Percentiles rank a stretch among this genome's conserved stretches.
phyloP scores from a whole-genome alignment of 1,139 yeast species.

The Geotrichum phurueaensis region DNA sequence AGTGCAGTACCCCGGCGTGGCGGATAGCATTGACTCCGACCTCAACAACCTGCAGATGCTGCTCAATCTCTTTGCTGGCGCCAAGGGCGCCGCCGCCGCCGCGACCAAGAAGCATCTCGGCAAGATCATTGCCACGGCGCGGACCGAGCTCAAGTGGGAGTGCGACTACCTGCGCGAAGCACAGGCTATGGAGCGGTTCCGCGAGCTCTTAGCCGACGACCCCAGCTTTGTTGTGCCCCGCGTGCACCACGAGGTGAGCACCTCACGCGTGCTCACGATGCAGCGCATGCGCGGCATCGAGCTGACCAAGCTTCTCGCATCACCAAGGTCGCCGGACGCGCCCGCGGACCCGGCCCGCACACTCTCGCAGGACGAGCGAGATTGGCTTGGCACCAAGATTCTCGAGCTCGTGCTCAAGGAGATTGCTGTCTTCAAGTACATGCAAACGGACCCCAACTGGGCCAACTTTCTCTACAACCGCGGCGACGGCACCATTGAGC shows the following conservation, averaged over 20 bases:
- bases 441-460: slow-evolving; percentile 99
- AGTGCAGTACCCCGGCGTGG: slow-evolving; percentile 98
- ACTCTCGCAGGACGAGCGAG: slow-evolving; percentile 52
- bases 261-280: slow-evolving; percentile 85
- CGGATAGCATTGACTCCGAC: slow-evolving; percentile 87
- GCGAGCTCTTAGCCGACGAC: slow-evolving; percentile 57
- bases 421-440: slow-evolving; percentile 75
- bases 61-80: slow-evolving; percentile 60
- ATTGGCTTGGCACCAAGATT: slow-evolving; percentile 79
- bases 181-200: slow-evolving; percentile 62
- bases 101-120: slow-evolving; percentile 44
- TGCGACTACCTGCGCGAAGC: slow-evolving; percentile 95
- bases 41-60: slow-evolving; percentile 75
- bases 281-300: slow-evolving; percentile 79
- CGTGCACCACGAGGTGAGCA: slow-evolving; percentile 71
- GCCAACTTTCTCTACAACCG: slow-evolving; percentile 87
- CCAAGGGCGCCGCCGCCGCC: neutral
- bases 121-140: slow-evolving; percentile 86
- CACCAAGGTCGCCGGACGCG: neutral
- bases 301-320: slow-evolving; percentile 55
- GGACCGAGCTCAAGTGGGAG: slow-evolving; percentile 93
- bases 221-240: slow-evolving; percentile 72
- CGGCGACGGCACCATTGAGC: slow-evolving; percentile 60
- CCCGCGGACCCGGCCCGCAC: slow-evolving; percentile 50
- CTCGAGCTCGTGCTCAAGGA: slow-evolving; percentile 84